Evolutionary conservation across 495 filamentous ascomycete species (phyloP), one percentile per base, ranked within the genome.

Genomic region (Darksidea phi): DNA sequence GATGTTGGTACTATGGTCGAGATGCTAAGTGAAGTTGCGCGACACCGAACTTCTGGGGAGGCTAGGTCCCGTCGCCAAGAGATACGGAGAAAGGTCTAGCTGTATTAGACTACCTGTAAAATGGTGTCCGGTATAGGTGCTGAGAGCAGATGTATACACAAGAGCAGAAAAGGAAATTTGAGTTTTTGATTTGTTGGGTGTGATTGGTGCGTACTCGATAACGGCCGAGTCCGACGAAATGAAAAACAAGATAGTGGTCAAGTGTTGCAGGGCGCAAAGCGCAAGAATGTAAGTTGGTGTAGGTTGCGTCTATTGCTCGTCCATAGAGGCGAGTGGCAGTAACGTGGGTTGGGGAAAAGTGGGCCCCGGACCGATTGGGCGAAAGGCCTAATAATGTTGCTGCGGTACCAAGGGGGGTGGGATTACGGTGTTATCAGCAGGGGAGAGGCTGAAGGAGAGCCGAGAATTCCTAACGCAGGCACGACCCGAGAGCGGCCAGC

Each of bases 241-340:
- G 52, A 66, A 66, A 60, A 60, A 60, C 49, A 52, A 51, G 38
- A 50, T 57, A 58, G 42, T 24, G 21, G 5, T 52, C 23, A 68
- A 68, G 52, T 68, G 66, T 68, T 68, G 66, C 66, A 62, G 54
- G 61, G 66, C 66, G 66, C 66, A 64, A 43, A 55, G 66, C 66
- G 61, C 64, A 65, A 68, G 66, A 68, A 68, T 52, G 41, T 42
- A 55, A 68, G 55, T 52, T 20, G 18, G 28, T 20, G 18, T 32
- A 38, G 46, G n/a, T 25, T 11, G 42, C 48, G 28, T 20, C 25
- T 17, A 57, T 26, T 12, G 20, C 48, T 50, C 15, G n/a, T 51
- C 57, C 56, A 57, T 61, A 54, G 47, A 54, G 38, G 41, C 32
- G 36, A 43, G 41, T 43, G 41, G 41, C 5, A 50, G 34, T 8